Evolutionary conservation across 768 basidiomycete genomes (phyloP).

Genomic region (Pisolithus albus): DNA sequence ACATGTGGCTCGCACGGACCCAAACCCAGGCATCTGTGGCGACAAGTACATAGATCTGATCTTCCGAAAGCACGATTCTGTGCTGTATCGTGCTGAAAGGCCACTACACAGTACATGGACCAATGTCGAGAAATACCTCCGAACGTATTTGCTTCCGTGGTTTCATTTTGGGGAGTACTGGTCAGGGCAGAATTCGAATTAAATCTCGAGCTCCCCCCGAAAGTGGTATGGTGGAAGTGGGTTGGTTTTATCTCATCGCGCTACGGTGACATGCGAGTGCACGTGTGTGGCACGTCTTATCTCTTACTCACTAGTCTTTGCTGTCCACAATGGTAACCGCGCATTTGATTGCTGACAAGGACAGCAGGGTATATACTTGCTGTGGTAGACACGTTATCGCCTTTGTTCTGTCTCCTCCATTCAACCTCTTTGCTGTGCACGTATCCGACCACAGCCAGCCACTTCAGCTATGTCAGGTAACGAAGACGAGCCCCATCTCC

Average conservation of each 20-base stretch:
- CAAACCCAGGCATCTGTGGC: too few species aligned
- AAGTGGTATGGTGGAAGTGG: slow-evolving; percentile 1
- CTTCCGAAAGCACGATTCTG: too few species aligned
- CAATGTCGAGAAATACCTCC: slow-evolving; percentile 9
- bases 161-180: slow-evolving; percentile 9
- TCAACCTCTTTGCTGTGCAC: slow-evolving; percentile 9
- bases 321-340: slow-evolving; percentile 18
- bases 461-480: slow-evolving; percentile 16
- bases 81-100: too few species aligned
- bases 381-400: slow-evolving; percentile 21
- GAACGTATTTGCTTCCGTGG: slow-evolving; percentile 11
- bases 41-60: too few species aligned
- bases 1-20: too few species aligned
- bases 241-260: slow-evolving; percentile 1
- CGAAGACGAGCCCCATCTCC: slow-evolving; percentile 29
- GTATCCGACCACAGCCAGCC: slow-evolving; percentile 7
- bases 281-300: slow-evolving; percentile 18
- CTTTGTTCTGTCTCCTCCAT: slow-evolving; percentile 22
- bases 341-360: slow-evolving; percentile 19
- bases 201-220: slow-evolving; percentile 12
- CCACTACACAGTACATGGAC: too few species aligned
- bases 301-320: slow-evolving; percentile 2
- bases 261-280: slow-evolving; percentile 20
- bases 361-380: slow-evolving; percentile 23
- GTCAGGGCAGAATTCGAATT: slow-evolving; percentile 16